Evolutionary conservation across 805 yeast genomes (phyloP).

Genomic region (Scheffersomyces lignosus): DNA sequence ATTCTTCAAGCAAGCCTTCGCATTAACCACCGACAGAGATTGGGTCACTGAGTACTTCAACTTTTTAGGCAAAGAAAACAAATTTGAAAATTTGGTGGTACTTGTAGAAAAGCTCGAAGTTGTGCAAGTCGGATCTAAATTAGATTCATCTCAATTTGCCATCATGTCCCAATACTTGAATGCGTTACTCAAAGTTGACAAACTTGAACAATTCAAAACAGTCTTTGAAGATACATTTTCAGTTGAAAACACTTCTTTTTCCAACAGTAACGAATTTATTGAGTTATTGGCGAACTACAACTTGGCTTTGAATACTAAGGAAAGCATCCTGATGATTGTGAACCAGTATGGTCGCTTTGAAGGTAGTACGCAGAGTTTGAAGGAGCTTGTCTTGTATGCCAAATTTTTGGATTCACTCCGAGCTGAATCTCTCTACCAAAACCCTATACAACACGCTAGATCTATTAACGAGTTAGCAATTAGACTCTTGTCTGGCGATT

Average conservation of each 20-base stretch:
- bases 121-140: slow-evolving; percentile 3
- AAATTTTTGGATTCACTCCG: slow-evolving; percentile 19
- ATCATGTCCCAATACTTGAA: slow-evolving; percentile 5
- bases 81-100: slow-evolving; percentile 3
- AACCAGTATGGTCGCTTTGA: slow-evolving; percentile 15
- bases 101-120: slow-evolving; percentile 6
- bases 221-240: slow-evolving; percentile 17
- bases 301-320: slow-evolving; percentile 14
- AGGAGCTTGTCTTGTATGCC: slow-evolving; percentile 17
- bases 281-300: slow-evolving; percentile 24
- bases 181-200: slow-evolving; percentile 13
- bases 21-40: slow-evolving; percentile 7
- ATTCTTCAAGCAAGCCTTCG: slow-evolving; percentile 8
- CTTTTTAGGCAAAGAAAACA: slow-evolving; percentile 7
- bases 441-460: neutral
- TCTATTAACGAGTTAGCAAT: slow-evolving; percentile 7
- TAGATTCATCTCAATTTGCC: slow-evolving; percentile 2
- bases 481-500: slow-evolving; percentile 6
- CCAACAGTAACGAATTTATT: slow-evolving; percentile 17
- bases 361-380: slow-evolving; percentile 12
- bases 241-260: slow-evolving; percentile 10
- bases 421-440: slow-evolving; percentile 1
- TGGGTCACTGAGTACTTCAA: slow-evolving; percentile 22
- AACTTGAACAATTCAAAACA: slow-evolving; percentile 13
- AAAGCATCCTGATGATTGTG: slow-evolving; percentile 14